Percentiles rank a stretch among this genome's conserved stretches.
phyloP scores from a whole-genome alignment of 164 flowering plant species.

The Aristolochia californica region DNA sequence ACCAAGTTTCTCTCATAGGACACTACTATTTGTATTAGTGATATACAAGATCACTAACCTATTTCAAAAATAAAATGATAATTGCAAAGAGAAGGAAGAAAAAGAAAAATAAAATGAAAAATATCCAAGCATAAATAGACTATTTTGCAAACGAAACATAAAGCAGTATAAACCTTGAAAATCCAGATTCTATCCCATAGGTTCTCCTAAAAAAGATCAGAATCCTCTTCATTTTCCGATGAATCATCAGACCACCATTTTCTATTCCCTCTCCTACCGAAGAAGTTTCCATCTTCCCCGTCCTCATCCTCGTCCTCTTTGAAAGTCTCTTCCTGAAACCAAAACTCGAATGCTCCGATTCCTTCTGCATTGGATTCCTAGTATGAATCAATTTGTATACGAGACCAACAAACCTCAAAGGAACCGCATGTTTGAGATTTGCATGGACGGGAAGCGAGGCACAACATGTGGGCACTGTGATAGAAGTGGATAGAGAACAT shows the following conservation, averaged over 20 bases:
- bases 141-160: background rate
- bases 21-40: too few species aligned
- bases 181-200: constrained; percentile 36
- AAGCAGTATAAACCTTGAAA: constrained; percentile 31
- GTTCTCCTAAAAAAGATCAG: constrained; percentile 13
- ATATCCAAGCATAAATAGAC: background rate
- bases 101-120: background rate
- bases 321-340: constrained; percentile 1
- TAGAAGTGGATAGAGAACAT: background rate
- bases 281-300: constrained; percentile 7
- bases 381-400: background rate
- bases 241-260: constrained; percentile 24
- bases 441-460: background rate
- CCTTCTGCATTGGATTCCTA: constrained; percentile 37
- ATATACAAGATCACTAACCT: background rate
- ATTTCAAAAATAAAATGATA: background rate
- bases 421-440: constrained; percentile 7
- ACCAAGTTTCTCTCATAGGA: too few species aligned
- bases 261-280: constrained; percentile 11
- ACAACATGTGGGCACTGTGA: background rate
- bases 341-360: constrained; percentile 9
- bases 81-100: background rate
- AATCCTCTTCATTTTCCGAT: constrained; percentile 9
- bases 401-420: constrained; percentile 2
- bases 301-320: background rate